Evolutionary conservation across 2,329 filamentous ascomycete species (phyloP), one percentile per base, ranked within the genome.

Genomic region (Coleophoma eucalyptorum): DNA sequence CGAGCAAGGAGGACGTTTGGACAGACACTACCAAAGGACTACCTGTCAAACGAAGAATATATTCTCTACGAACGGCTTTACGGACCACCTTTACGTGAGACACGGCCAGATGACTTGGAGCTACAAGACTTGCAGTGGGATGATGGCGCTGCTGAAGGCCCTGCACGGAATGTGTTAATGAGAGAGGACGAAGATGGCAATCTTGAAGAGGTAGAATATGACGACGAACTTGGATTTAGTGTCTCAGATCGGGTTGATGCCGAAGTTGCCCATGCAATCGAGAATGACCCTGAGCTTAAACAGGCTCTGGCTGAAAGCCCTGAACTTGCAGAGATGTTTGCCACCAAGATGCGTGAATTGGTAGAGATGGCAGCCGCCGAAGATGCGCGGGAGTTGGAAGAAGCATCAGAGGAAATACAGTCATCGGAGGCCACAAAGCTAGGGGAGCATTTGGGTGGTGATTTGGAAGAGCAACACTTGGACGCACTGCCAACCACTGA

Each of bases 41-140:
- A 89, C 59, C 68, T 97, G 47, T 83, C 76, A 33, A 75, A 78
- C 1, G 80, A 87, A 48, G 91, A 96, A 66, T 84, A 87, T 61
- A 73, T 72, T 44, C 72, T 96, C 1, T 96, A 96, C 67, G 83
- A 87, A 63, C 78, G 90, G 56, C 71, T 96, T 15, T 97, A 94
- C 66, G 93, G 92, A 1, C 76, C 84, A 33, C 90, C 91, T 2
- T 65, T 89, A 54, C 77, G 84, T 40, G 76, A 80, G 48, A 86
- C 81, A 2, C 67, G 63, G 7, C 76, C 79, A 1, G 83, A 85
- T 51, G 81, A 87, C 66, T 75, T 83, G 4, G 82, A 71, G 53
- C 19, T 48, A 49, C 63, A 58, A 55, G 12, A 63, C 35, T 54
- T 57, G 26, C 55, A 43, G 13, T 63, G 59, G 32, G 55, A 65